These are phyloP conservation scores for Candida michaelii DNA, from an alignment of 805 yeast species.

Conservation along the genomic window DNA sequence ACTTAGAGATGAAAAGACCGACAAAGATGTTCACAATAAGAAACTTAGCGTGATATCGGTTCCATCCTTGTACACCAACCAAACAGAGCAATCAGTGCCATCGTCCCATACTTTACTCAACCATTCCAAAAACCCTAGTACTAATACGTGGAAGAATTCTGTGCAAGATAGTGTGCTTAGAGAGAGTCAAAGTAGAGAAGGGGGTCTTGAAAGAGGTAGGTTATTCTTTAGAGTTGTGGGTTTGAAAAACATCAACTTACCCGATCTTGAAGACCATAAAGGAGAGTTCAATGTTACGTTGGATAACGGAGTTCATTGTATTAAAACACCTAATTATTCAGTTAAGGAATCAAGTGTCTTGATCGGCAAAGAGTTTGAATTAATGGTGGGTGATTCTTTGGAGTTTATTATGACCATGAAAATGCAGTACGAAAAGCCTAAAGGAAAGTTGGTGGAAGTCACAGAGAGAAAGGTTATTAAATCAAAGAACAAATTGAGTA, in stretches of 20 bases:
- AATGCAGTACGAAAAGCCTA: constrained; percentile 53
- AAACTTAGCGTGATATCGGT: constrained; percentile 33
- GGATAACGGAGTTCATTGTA: constrained; percentile 82
- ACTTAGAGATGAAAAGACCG: constrained; percentile 18
- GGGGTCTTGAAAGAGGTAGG: constrained; percentile 47
- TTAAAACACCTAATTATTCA: constrained; percentile 59
- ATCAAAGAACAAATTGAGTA: constrained; percentile 45
- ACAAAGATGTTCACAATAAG: constrained; percentile 11
- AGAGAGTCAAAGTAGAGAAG: constrained; percentile 11
- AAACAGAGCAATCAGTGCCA: constrained; percentile 15
- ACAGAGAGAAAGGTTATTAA: constrained; percentile 53
- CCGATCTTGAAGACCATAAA: constrained; percentile 44
- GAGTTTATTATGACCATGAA: constrained; percentile 74
- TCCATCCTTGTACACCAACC: constrained; percentile 23
- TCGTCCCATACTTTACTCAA: constrained; percentile 16
- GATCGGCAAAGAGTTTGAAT: constrained; percentile 76
- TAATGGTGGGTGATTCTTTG: constrained; percentile 58
- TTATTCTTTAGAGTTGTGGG: constrained; percentile 52
- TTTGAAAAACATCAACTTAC: constrained; percentile 46
- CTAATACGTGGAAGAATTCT: constrained; percentile 16
- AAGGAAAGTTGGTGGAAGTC: constrained; percentile 57
- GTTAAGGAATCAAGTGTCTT: constrained; percentile 31
- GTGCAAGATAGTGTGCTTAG: constrained; percentile 15
- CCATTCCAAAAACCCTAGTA: constrained; percentile 8
- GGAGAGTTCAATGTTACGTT: constrained; percentile 54